Base-by-base conservation (phyloP, 1,284 basidiomycete genomes). In the Malassezia sp. region DNA sequence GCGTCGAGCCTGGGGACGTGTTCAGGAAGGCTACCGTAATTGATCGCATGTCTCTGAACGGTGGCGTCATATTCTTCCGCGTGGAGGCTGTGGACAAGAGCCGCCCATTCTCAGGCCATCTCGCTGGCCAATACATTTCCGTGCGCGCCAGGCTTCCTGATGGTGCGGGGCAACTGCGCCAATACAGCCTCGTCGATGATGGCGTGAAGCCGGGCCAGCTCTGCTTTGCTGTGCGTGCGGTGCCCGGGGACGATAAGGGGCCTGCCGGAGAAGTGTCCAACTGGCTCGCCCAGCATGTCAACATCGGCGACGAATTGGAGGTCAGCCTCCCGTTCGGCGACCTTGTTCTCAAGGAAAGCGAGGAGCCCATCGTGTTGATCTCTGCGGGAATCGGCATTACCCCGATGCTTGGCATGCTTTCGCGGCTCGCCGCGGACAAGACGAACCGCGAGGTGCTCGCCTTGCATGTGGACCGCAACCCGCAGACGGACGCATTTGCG, bases 261-360 rank as follows among this genome's bases (percentile, higher is more conserved):
- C 45, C 45, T 7, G 45, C 33, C 10, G 45, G 45, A 5, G 45
- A 48, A 26, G 40, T 48, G 17, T 42, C 45, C n/a, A 42, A 42
- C 45, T 42, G 39, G 39, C 18, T 48, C 12, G 2, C 27, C 7
- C 4, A 48, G n/a, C 37, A 47, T 27, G 45, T 20, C 17, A 21
- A 38, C 11, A 11, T 10, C 5, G 40, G 45, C 14, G 23, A 15
- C 7, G 40, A 38, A 6, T 14, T 48, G 21, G 45, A 42, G 12
- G 17, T 48, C 3, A 37, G 39, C 9, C 15, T 42, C n/a, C 45
- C 45, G 21, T 48, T 42, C 22, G 45, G 45, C 18, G 45, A 48
- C 20, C 21, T 48, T 4, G 35, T 38, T 20, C 24, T 48, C n/a
- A n/a, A n/a, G n/a, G n/a, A n/a, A n/a, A 14, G 20, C 24, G 11